Percentiles rank a stretch among this genome's conserved stretches.
Evolutionary conservation across 768 basidiomycete genomes (phyloP).

Genomic region (Rhizopogon roseolus): DNA sequence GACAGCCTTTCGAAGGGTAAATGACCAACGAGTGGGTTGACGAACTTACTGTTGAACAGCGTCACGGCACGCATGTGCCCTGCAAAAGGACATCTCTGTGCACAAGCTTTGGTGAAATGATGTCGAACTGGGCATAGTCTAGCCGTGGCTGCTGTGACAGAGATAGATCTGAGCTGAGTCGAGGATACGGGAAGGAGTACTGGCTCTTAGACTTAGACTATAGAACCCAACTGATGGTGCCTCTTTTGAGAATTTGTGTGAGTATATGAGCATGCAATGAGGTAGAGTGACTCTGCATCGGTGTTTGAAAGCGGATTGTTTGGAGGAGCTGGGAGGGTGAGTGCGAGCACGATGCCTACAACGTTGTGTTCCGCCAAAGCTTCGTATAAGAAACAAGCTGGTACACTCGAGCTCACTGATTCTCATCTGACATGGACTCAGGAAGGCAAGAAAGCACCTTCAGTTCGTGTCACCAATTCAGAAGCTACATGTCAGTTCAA

Average conservation of each 20-base stretch:
- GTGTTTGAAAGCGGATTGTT: constrained; percentile 6
- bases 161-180: background rate
- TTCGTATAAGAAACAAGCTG: constrained; percentile 79
- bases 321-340: constrained; percentile 2
- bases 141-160: background rate
- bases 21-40: too few species aligned
- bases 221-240: too few species aligned
- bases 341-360: constrained; percentile 47
- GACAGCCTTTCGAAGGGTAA: too few species aligned
- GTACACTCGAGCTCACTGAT: constrained; percentile 71
- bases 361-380: constrained; percentile 69
- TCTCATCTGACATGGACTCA: constrained; percentile 77
- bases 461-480: constrained; percentile 56
- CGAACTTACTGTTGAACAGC: too few species aligned
- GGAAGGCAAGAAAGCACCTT: constrained; percentile 59
- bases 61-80: too few species aligned
- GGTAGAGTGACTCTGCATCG: background rate
- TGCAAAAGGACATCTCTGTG: too few species aligned
- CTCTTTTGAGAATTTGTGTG: too few species aligned
- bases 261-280: too few species aligned
- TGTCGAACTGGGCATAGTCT: background rate
- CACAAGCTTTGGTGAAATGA: too few species aligned
- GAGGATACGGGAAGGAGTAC: too few species aligned
- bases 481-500: constrained; percentile 56
- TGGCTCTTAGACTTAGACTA: too few species aligned